Evolutionary conservation across 805 yeast genomes (phyloP).

Genomic region (Lachancea meyersii): DNA sequence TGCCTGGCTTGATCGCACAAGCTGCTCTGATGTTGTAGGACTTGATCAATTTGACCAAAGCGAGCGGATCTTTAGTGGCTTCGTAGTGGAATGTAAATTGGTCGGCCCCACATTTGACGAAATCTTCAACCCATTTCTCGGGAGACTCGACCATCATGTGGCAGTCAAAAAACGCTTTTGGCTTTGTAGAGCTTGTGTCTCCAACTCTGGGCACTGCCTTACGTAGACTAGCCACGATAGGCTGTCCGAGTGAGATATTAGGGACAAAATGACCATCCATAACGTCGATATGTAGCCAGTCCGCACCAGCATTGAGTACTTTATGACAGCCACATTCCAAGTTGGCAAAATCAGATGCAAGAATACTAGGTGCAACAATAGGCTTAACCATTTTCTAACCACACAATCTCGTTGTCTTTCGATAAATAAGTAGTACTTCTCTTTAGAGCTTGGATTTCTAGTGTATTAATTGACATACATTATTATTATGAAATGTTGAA

Average conservation of each 20-base stretch:
- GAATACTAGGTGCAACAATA: conserved; percentile 88
- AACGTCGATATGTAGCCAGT: conserved; percentile 96
- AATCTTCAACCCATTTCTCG: conserved; percentile 87
- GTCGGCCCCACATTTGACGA: conserved; percentile 92
- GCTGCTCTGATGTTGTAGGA: conserved; percentile 85
- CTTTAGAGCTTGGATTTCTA: no score
- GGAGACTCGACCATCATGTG: conserved; percentile 97
- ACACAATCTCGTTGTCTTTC: neutral
- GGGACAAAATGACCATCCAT: conserved; percentile 99
- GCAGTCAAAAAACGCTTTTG: conserved; percentile 71
- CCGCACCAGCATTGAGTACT: conserved; percentile 75
- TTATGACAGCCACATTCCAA: conserved; percentile 81
- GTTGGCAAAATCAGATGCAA: conserved; percentile 87
- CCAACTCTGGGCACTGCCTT: conserved; percentile 63
- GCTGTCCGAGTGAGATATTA: conserved; percentile 90
- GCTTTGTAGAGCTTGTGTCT: conserved; percentile 36
- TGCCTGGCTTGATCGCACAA: conserved; percentile 89
- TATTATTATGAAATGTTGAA: no score
- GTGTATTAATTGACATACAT: no score
- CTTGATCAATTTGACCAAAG: conserved; percentile 69
- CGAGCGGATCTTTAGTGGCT: conserved; percentile 73
- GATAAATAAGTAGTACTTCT: no score
- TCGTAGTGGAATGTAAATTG: conserved; percentile 96
- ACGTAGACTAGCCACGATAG: conserved; percentile 73
- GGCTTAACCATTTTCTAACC: conserved; percentile 56